Percentiles rank a stretch among this genome's conserved stretches.
These are phyloP conservation scores for Pachyrhizus erosus DNA, from an alignment of 306 rosid genomes.

Conservation along the genomic window DNA sequence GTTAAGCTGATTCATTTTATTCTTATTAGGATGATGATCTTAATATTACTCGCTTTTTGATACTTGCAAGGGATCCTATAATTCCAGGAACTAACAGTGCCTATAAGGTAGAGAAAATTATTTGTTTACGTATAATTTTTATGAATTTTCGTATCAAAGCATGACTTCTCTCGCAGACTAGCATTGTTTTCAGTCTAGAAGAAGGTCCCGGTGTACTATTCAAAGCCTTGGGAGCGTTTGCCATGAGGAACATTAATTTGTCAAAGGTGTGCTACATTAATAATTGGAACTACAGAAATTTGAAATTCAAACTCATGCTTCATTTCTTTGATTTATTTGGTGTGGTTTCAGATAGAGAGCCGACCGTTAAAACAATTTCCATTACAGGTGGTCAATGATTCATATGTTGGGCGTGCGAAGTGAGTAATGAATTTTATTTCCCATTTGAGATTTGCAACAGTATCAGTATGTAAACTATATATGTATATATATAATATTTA, in stretches of 20 bases:
- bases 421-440: conserved; percentile 47
- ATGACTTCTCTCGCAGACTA: conserved; percentile 56
- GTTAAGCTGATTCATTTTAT: conserved; percentile 35
- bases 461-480: conserved; percentile 21
- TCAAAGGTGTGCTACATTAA: conserved; percentile 56
- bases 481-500: too few relatives aligned
- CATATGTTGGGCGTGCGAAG: conserved; percentile 66
- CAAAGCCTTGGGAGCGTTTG: conserved; percentile 76
- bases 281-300: conserved; percentile 1
- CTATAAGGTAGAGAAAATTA: conserved; percentile 53
- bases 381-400: conserved; percentile 58
- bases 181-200: conserved; percentile 73
- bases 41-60: conserved; percentile 71
- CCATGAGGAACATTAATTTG: conserved; percentile 66
- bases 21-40: conserved; percentile 63
- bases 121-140: not conserved
- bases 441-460: conserved; percentile 18
- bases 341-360: conserved; percentile 75
- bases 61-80: conserved; percentile 75
- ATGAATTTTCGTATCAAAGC: conserved; percentile 21
- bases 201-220: conserved; percentile 77
- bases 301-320: not conserved
- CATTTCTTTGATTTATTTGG: conserved; percentile 16
- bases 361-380: conserved; percentile 66
- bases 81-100: conserved; percentile 60